A percentile compares a stretch with the other conserved stretches of the same genome.
Evolutionary conservation across 257 asterid genomes (phyloP).

Genomic region (Ophiorrhiza pumila): DNA sequence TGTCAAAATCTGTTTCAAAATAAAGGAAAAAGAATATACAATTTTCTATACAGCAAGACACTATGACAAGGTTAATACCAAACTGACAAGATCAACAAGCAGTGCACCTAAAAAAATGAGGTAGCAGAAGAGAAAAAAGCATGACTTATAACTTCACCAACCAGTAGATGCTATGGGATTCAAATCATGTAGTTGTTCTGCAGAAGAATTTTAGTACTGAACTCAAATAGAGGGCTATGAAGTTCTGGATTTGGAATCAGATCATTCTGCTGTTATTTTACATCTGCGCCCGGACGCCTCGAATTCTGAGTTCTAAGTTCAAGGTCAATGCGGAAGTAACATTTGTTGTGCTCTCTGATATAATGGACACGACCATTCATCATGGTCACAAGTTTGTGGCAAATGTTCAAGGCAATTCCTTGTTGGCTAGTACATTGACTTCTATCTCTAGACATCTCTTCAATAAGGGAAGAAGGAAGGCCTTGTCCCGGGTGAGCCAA

Average conservation of each 20-base stretch:
- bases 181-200: not conserved
- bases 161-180: not conserved
- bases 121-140: not conserved
- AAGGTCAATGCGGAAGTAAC: slow-evolving; percentile 48
- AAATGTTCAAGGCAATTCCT: slow-evolving; percentile 47
- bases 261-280: too few species aligned
- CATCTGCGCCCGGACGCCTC: slow-evolving; percentile 14
- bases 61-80: too few species aligned
- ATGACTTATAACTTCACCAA: not conserved
- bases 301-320: slow-evolving; percentile 30
- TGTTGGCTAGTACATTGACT: slow-evolving; percentile 31
- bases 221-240: not conserved
- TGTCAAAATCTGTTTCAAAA: not conserved
- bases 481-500: slow-evolving; percentile 68
- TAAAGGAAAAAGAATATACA: not conserved
- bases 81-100: not conserved
- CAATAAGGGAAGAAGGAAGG: slow-evolving; percentile 46
- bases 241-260: too few species aligned
- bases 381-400: slow-evolving; percentile 39
- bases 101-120: not conserved
- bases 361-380: slow-evolving; percentile 56
- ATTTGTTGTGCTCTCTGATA: slow-evolving; percentile 35
- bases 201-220: not conserved
- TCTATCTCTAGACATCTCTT: slow-evolving; percentile 42
- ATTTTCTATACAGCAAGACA: not conserved